Evolutionary conservation across 805 yeast genomes (phyloP).

Genomic region (Cephaloascus albidus): DNA sequence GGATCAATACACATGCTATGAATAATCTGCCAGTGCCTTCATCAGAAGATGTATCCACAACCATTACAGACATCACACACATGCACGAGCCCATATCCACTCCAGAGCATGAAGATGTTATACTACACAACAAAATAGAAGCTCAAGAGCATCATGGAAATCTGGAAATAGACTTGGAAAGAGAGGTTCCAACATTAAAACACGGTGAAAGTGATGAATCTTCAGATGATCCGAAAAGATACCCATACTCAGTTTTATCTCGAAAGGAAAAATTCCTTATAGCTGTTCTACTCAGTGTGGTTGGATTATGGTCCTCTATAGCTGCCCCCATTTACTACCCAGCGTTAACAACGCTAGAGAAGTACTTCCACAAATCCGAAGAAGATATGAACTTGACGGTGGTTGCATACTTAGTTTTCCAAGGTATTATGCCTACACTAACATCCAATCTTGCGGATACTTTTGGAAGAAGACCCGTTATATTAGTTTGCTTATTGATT

Average conservation of each 20-base stretch:
- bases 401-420: slow-evolving; percentile 67
- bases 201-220: background rate
- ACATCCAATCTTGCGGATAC: slow-evolving; percentile 62
- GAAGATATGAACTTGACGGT: slow-evolving; percentile 61
- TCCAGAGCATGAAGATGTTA: background rate
- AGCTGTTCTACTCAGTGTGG: slow-evolving; percentile 27
- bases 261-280: slow-evolving; percentile 29
- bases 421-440: slow-evolving; percentile 68
- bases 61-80: no score
- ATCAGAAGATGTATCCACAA: no score
- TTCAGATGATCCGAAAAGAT: background rate
- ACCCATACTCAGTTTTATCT: slow-evolving; percentile 36
- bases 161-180: no score
- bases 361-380: slow-evolving; percentile 43
- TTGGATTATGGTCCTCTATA: slow-evolving; percentile 60
- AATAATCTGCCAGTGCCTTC: no score
- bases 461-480: slow-evolving; percentile 64
- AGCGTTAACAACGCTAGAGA: slow-evolving; percentile 50
- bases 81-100: no score
- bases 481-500: slow-evolving; percentile 41
- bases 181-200: no score
- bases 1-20: no score
- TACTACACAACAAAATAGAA: background rate
- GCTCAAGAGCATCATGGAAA: background rate
- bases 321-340: slow-evolving; percentile 79